phyloP scores from a whole-genome alignment of 1,284 basidiomycete species.

The Puccinia sorghi region DNA sequence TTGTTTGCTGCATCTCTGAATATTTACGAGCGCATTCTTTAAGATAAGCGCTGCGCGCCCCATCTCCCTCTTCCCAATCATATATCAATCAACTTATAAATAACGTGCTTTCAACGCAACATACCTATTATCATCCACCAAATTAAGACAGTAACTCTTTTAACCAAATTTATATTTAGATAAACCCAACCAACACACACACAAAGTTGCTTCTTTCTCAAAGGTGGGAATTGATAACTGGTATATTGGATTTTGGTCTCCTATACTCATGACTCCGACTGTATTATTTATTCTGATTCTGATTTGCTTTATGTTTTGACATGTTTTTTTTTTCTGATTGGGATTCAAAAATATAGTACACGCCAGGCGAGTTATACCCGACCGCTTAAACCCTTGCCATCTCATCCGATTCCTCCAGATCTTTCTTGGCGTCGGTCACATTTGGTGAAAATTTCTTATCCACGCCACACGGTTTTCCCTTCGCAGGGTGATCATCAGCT shows the following conservation, averaged over 20 bases:
- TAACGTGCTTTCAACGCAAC: neutral
- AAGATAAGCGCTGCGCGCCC: slow-evolving; percentile 15
- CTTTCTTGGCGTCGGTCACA: slow-evolving; percentile 25
- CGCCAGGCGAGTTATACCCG: slow-evolving; percentile 10
- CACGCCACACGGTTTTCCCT: slow-evolving; percentile 10
- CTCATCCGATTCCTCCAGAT: slow-evolving; percentile 13
- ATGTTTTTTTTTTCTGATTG: neutral
- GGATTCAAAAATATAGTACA: slow-evolving; percentile 4
- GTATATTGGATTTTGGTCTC: slow-evolving; percentile 5
- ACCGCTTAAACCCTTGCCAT: slow-evolving; percentile 20
- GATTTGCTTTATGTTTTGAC: slow-evolving; percentile 16
- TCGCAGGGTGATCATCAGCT: neutral
- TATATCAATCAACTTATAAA: neutral
- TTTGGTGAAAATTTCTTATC: slow-evolving; percentile 18
- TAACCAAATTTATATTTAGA: neutral
- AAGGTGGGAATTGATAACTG: slow-evolving; percentile 25
- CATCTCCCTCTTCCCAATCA: neutral
- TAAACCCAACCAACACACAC: neutral
- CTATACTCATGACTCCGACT: slow-evolving; percentile 1
- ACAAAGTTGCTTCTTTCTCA: neutral
- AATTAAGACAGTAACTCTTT: neutral
- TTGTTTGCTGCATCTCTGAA: neutral
- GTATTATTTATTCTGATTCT: neutral
- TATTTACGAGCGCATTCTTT: slow-evolving; percentile 13
- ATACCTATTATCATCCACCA: neutral